phyloP scores from a whole-genome alignment of 805 yeast genomes.

The Ogataea pilisensis region DNA sequence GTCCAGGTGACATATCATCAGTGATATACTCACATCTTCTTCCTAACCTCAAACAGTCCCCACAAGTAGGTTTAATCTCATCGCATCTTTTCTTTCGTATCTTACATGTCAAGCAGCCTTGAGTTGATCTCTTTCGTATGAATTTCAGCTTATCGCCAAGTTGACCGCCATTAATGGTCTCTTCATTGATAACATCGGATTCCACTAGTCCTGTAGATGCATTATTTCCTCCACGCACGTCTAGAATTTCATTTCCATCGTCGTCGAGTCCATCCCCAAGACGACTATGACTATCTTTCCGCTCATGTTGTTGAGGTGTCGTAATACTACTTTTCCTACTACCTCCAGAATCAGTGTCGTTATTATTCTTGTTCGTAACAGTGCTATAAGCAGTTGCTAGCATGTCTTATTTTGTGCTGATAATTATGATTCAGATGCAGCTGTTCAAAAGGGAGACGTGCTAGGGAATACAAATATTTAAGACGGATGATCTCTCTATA shows the following conservation, averaged over 20 bases:
- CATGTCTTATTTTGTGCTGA: neutral
- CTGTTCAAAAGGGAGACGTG: no score
- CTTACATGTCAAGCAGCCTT: conserved; percentile 70
- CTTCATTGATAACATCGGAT: neutral
- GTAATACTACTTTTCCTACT: no score
- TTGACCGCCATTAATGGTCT: neutral
- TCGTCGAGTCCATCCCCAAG: neutral
- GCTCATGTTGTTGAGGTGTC: neutral
- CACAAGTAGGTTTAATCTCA: conserved; percentile 46
- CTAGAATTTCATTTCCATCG: neutral
- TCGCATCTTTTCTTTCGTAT: conserved; percentile 58
- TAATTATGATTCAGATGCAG: neutral
- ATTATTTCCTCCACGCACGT: no score
- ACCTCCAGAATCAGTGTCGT: neutral
- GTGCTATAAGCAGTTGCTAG: neutral
- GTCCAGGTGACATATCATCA: conserved; percentile 38
- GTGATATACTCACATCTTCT: conserved; percentile 48
- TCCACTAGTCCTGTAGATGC: neutral
- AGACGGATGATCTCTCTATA: no score
- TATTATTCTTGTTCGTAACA: no score
- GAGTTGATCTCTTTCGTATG: conserved; percentile 38
- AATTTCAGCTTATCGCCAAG: neutral
- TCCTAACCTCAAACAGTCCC: conserved; percentile 43
- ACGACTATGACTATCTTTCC: neutral
- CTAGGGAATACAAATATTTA: no score